phyloP scores from a whole-genome alignment of 768 basidiomycete genomes.

The Dioszegia hungarica region DNA sequence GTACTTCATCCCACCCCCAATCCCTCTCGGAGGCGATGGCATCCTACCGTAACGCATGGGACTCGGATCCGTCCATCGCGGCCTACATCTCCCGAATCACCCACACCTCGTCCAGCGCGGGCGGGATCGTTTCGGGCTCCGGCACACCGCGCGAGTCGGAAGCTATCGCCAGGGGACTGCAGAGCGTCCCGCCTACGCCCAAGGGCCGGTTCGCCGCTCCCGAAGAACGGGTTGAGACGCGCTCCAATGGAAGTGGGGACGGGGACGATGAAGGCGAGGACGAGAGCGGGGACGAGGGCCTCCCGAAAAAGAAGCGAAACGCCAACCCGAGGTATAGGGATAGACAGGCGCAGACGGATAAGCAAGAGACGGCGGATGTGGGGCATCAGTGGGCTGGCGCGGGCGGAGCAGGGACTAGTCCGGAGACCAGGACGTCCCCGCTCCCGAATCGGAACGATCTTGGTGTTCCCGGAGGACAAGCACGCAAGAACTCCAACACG shows the following conservation, averaged over 20 bases:
- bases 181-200: constrained; percentile 4
- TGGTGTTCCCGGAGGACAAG: too few species aligned
- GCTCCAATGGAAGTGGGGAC: constrained; percentile 42
- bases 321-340: constrained; percentile 25
- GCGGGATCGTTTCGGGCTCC: too few species aligned
- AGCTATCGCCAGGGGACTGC: background rate
- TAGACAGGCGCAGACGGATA: constrained; percentile 32
- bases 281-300: constrained; percentile 21
- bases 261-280: constrained; percentile 47
- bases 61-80: constrained; percentile 71
- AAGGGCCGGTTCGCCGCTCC: background rate
- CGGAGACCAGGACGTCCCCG: constrained; percentile 23
- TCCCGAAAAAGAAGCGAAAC: background rate
- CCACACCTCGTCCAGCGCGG: constrained; percentile 13
- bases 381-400: constrained; percentile 20
- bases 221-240: constrained; percentile 4
- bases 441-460: too few species aligned
- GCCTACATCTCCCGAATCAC: constrained; percentile 57
- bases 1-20: constrained; percentile 40
- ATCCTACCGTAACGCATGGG: constrained; percentile 77
- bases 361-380: constrained; percentile 10
- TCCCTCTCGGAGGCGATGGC: constrained; percentile 52
- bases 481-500: too few species aligned
- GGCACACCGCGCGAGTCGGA: background rate
- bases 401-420: constrained; percentile 13